Evolutionary conservation across 139 green algal genomes (phyloP), one percentile per base, ranked within the genome.

Genomic region (Deuterostichococcus epilithicus): DNA sequence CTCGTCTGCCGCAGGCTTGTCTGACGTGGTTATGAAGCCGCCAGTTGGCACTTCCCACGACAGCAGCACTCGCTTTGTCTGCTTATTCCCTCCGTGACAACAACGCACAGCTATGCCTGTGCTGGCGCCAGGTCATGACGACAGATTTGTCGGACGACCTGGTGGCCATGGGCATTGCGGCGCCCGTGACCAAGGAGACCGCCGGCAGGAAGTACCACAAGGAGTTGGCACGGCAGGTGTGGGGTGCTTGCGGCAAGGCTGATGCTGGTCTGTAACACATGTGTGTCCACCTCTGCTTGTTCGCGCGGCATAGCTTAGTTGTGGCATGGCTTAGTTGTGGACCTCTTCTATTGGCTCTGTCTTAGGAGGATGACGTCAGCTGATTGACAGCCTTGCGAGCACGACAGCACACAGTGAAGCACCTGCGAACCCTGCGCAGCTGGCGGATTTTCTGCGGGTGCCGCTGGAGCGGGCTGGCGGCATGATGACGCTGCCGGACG

Each of bases 401-500:
- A 8, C 42, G 10, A 52, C 10, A 52, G 42, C 42, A 52, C 10
- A 8, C 10, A 8, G 42, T 52, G 42, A 8, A 23, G 42, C 8
- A 33, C 0, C 2, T 30, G 33, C 34, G 22, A 32, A 59, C 59
- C 22, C 18, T 34, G 44, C 34, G 72, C 85, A 93, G 88, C 85
- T 99, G 68, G 86, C 91, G 3, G 90, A 97, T 70, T 98, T 97
- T 60, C 71, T 98, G 70, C 22, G 25, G 34, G 72, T 5, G 8
- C 85, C 81, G 1, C 70, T 98, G 45, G 73, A 84, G 33, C 76
- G 74, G 6, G 79, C 75, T 0, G 92, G 93, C 18, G 95, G 94
- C 52, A 88, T 98, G 67, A 88, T 99, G 83, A 81, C 91, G 10
- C 83, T 99, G 70, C 82, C 92, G 33, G 96, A 99, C 72, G 91